Evolutionary conservation across 441 rosid species (phyloP), one percentile per base, ranked within the genome.

Genomic region (Bocquillonia castaneifolia): DNA sequence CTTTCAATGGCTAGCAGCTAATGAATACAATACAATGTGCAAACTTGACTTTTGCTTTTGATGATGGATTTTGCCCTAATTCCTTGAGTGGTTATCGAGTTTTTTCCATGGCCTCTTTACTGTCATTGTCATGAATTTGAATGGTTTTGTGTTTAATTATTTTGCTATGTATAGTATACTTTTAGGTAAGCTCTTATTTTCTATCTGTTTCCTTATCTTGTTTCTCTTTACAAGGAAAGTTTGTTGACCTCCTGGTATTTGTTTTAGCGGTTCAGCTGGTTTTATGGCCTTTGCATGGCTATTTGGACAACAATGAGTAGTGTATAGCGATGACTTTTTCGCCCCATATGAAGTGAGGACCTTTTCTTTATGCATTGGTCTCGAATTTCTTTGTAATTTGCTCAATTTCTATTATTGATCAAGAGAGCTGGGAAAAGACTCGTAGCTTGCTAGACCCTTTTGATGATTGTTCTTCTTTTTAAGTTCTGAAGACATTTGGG

Each of bases 1-100:
- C 68, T 23, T 70, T 70, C 62, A 28, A 12, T 53, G 54, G 73
- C 63, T 52, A 52, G 25, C 15, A 62, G 62, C 29, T 63, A 42
- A 54, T 62, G 68, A 37, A 36, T 22, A 31, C n/a, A n/a, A n/a
- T n/a, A n/a, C n/a, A n/a, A 34, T 29, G 22, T 23, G 13, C 2
- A 44, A 29, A 63, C 40, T n/a, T n/a, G n/a, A 6, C 59, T 47
- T 39, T 70, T 22, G 18, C 28, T 31, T 29, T 31, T 42, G 44
- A 29, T 44, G 54, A 63, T 57, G 13, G n/a, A 8, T 32, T 12
- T 0, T 22, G 3, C 10, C 10, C 10, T n/a, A 45, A 34, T 57
- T 57, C 26, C 4, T 51, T 23, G 59, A 66, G 15, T 53, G 70
- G 70, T 28, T 29, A 54, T 28, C 1, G 10, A 29, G 36, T 55